Evolutionary conservation across 192 early-diverging fungal species (phyloP).

Genomic region (Funneliformis geosporum): DNA sequence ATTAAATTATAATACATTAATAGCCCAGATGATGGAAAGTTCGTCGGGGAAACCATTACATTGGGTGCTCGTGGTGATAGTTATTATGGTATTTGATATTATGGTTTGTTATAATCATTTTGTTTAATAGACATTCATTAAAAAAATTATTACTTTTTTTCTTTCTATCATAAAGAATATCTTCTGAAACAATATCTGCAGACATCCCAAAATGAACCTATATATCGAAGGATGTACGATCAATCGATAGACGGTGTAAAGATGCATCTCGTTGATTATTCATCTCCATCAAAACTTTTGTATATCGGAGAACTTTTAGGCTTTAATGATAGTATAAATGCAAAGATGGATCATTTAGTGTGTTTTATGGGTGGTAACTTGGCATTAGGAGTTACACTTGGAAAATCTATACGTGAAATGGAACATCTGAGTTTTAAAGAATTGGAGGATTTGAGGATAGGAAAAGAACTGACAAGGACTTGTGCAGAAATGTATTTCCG

Average conservation of each 20-base stretch:
- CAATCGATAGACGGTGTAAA: constrained; percentile 65
- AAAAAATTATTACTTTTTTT: constrained; percentile 9
- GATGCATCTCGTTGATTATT: constrained; percentile 60
- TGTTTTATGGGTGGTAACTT: constrained; percentile 89
- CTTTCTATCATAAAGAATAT: constrained; percentile 66
- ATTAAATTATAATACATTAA: not conserved
- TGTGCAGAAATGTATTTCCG: constrained; percentile 84
- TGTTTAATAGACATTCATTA: not conserved
- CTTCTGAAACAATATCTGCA: constrained; percentile 86
- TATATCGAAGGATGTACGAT: constrained; percentile 70
- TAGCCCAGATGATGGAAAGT: constrained; percentile 58
- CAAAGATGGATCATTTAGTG: constrained; percentile 93
- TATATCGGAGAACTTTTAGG: constrained; percentile 69
- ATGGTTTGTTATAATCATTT: not conserved
- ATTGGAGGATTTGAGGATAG: constrained; percentile 68
- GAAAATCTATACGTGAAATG: constrained; percentile 41
- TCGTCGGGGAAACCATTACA: constrained; percentile 60
- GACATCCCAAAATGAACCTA: constrained; percentile 58
- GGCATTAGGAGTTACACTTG: constrained; percentile 74
- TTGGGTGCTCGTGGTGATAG: constrained; percentile 84
- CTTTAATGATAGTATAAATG: constrained; percentile 34
- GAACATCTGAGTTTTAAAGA: constrained; percentile 46
- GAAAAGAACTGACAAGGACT: constrained; percentile 71
- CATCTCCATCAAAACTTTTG: constrained; percentile 56
- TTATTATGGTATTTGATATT: constrained; percentile 73